These are phyloP conservation scores for Cubamyces lactineus DNA, from an alignment of 768 basidiomycete species.

Conservation along the genomic window DNA sequence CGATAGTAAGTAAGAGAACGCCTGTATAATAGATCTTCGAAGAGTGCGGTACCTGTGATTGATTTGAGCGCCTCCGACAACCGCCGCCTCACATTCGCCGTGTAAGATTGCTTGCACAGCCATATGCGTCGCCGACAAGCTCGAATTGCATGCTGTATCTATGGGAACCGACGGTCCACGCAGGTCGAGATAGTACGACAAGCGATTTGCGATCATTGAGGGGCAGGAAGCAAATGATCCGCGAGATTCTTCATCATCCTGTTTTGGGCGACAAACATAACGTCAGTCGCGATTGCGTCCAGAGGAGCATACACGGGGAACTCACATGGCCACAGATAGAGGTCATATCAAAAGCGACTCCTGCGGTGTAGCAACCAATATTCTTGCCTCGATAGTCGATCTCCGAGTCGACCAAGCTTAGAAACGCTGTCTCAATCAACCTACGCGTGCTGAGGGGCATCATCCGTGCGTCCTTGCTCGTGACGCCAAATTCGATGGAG, in stretches of 20 bases:
- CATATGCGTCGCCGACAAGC: conserved; percentile 50
- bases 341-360: conserved; percentile 31
- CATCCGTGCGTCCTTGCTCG: conserved; percentile 39
- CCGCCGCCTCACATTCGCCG: conserved; percentile 52
- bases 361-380: conserved; percentile 47
- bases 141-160: conserved; percentile 56
- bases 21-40: no score
- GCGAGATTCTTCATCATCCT: conserved; percentile 41
- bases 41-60: conserved; percentile 43
- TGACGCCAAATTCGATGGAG: conserved; percentile 45
- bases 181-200: conserved; percentile 46
- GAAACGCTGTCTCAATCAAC: conserved; percentile 43
- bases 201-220: conserved; percentile 43
- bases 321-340: conserved; percentile 37
- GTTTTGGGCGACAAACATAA: background rate
- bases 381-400: conserved; percentile 47
- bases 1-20: no score
- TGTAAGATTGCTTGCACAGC: conserved; percentile 46
- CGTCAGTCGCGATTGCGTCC: no score
- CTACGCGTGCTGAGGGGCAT: conserved; percentile 42
- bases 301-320: background rate
- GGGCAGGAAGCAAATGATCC: conserved; percentile 41
- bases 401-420: conserved; percentile 50
- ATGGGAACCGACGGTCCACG: conserved; percentile 53
- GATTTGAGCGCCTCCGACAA: conserved; percentile 50